Conservation (phyloP, 1,139 yeast genomes). For the Geotrichum australiense region DNA sequence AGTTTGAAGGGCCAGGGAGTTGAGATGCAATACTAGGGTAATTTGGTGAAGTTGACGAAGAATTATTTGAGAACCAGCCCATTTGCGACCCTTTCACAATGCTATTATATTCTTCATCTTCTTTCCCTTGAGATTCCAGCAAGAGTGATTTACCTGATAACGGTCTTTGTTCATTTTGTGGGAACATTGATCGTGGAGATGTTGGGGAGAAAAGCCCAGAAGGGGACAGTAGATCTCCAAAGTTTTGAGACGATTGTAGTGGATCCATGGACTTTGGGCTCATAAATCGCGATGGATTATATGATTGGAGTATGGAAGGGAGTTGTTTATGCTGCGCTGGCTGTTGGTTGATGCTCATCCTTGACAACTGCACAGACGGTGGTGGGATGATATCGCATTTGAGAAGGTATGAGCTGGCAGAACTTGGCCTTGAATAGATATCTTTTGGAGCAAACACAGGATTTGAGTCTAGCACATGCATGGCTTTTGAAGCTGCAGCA, state of each 20-base stretch:
- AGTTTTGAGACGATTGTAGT: slow-evolving; percentile 3
- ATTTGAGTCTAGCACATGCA: slow-evolving; percentile 56
- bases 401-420: slow-evolving; percentile 22
- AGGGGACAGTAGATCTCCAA: slow-evolving; percentile 8
- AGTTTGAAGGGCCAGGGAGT: slow-evolving; percentile 3
- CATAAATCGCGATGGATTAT: slow-evolving; percentile 17
- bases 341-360: background rate
- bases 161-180: slow-evolving; percentile 18
- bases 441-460: slow-evolving; percentile 43
- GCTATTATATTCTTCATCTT: slow-evolving; percentile 29
- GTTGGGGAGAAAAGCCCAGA: slow-evolving; percentile 15
- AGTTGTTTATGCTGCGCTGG: slow-evolving; percentile 11
- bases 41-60: too few relatives aligned
- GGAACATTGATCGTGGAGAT: slow-evolving; percentile 28
- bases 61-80: slow-evolving; percentile 22
- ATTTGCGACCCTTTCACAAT: slow-evolving; percentile 29
- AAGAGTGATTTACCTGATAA: slow-evolving; percentile 29
- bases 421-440: slow-evolving; percentile 5
- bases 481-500: slow-evolving; percentile 63
- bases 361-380: background rate
- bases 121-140: slow-evolving; percentile 30
- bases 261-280: slow-evolving; percentile 5
- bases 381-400: slow-evolving; percentile 24
- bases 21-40: too few relatives aligned
- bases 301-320: slow-evolving; percentile 2